These are phyloP conservation scores for Tuber borchii DNA, from an alignment of 495 filamentous ascomycete species.

Conservation along the genomic window DNA sequence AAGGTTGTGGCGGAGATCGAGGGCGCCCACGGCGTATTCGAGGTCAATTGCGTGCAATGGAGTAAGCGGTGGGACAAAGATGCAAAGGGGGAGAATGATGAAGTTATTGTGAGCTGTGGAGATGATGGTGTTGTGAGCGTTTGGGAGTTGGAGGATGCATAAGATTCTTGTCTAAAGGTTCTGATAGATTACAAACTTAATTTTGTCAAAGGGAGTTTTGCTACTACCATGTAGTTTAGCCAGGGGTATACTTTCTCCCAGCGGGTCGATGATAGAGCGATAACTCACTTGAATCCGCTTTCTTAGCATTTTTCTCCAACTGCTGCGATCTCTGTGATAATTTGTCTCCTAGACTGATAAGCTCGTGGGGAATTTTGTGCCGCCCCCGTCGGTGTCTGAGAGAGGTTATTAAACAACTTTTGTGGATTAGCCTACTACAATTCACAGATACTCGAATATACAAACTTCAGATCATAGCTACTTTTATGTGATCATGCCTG, in stretches of 20 bases:
- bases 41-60: conserved; percentile 88
- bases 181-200: background rate
- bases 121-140: conserved; percentile 73
- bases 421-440: no score
- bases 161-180: background rate
- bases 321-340: background rate
- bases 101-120: conserved; percentile 70
- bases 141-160: conserved; percentile 51
- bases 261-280: background rate
- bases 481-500: no score
- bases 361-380: no score
- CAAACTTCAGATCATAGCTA: no score
- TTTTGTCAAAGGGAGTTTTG: background rate
- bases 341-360: no score
- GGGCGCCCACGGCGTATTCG: conserved; percentile 79
- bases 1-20: conserved; percentile 56
- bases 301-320: background rate
- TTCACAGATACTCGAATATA: no score
- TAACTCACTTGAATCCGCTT: background rate
- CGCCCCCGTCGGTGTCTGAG: no score
- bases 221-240: background rate
- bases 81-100: conserved; percentile 52
- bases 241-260: background rate
- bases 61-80: conserved; percentile 54
- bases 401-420: no score